Base-by-base conservation (phyloP, 441 rosid genomes). In the Erodium trifolium region DNA sequence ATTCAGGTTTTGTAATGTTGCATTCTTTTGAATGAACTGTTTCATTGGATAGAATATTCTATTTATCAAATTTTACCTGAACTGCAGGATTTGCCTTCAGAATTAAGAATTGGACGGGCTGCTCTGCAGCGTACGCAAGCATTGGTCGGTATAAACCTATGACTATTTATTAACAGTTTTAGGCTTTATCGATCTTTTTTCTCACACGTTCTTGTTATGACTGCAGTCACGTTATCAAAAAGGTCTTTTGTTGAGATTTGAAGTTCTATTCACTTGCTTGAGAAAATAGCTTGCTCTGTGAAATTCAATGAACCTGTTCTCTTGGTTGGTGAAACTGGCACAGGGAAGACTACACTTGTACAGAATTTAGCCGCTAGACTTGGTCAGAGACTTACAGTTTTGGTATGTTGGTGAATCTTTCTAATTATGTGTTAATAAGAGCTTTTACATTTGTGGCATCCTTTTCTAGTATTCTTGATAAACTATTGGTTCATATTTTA, bases 261-360 rank as follows among this genome's bases (percentile, higher is more conserved):
- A 70, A 88, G 88, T 77, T 89, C 98, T 75, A 73, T 94, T 71
- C 80, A 78, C 71, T 68, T 86, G 62, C 96, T 95, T 45, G 99
- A 92, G 85, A 87, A 82, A 79, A 84, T 92, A 78, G 96, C 96
- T 71, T 85, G 90, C 78, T 87, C 90, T 75, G 90, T 90, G 12
- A 87, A 86, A 85, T 76, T 81, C 84, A 89, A 87, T 34, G 98
- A 95, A 81, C 88, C 99, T 78, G 92, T 95, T 81, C 95, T 95
- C 71, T 82, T 95, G 81, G 97, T 95, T 78, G 99, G 99, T 73
- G 99, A 95, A 88, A 95, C 99, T 74, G 99, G 99, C 78, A 92
- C 97, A 1, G 99, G 98, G 76, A 95, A 95, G 87, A 92, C 99
- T 64, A 95, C 99, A 34, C 89, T 95, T 70, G 97, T 95, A 67